Conservation (phyloP, 352 stramenopile species). For the Pythium rhizo-oryzae region DNA sequence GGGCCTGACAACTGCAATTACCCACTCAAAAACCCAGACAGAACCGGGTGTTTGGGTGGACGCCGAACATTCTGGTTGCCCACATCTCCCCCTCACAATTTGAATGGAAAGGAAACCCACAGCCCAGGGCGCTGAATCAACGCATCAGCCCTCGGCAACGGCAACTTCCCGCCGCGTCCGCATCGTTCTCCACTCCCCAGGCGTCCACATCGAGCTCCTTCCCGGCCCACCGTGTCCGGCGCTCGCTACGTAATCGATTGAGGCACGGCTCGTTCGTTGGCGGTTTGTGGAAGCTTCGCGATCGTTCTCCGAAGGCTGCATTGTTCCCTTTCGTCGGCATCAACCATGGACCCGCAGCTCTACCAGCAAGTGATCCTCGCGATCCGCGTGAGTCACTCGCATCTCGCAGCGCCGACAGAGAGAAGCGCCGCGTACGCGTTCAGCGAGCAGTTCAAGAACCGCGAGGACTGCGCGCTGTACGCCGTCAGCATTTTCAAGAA, state of each 20-base stretch:
- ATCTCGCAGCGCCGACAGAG: constrained; percentile 42
- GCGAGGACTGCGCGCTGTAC: constrained; percentile 70
- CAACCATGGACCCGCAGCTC: constrained; percentile 62
- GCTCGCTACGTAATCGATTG: constrained; percentile 4
- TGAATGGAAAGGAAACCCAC: constrained; percentile 30
- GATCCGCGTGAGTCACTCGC: constrained; percentile 76
- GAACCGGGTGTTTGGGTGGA: constrained; percentile 16
- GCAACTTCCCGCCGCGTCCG: neutral
- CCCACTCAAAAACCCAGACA: constrained; percentile 6
- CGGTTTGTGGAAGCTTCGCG: constrained; percentile 1
- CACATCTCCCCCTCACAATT: constrained; percentile 16
- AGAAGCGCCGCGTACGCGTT: constrained; percentile 69
- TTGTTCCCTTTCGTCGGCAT: neutral
- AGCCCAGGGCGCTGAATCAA: neutral
- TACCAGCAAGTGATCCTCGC: constrained; percentile 78
- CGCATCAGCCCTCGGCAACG: neutral
- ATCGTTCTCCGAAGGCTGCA: neutral
- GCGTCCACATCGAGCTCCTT: neutral
- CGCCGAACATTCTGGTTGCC: constrained; percentile 23
- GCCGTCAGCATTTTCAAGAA: constrained; percentile 75
- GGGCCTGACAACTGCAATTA: constrained; percentile 9
- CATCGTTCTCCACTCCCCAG: neutral
- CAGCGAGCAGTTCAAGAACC: constrained; percentile 76
- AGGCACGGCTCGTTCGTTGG: neutral
- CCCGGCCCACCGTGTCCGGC: neutral